Conservation (phyloP, 371 early-diverging fungal genomes). For the Mucor plumbeus region DNA sequence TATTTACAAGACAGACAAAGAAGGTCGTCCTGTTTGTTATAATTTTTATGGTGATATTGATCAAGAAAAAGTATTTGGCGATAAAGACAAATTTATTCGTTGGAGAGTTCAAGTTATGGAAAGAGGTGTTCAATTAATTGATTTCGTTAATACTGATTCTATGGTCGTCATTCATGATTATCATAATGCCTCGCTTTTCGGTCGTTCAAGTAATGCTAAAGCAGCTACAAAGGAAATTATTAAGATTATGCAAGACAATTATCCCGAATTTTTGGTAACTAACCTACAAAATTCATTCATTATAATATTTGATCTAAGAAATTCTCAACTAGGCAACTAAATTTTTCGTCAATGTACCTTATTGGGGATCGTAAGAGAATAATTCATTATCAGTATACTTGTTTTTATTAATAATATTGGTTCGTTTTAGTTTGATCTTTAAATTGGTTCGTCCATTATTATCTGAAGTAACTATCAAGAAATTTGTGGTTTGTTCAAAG, state of each 20-base stretch:
- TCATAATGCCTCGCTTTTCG: slow-evolving; percentile 54
- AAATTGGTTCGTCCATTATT: slow-evolving; percentile 59
- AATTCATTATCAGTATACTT: no score
- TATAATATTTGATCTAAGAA: neutral
- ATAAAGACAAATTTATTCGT: slow-evolving; percentile 59
- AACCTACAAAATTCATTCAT: neutral
- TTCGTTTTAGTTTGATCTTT: slow-evolving; percentile 46
- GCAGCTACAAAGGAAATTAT: slow-evolving; percentile 61
- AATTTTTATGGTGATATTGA: slow-evolving; percentile 64
- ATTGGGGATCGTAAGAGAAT: slow-evolving; percentile 46
- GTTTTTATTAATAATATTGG: no score
- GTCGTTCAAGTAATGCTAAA: slow-evolving; percentile 55
- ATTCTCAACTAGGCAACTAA: slow-evolving; percentile 42
- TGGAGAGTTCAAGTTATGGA: slow-evolving; percentile 71
- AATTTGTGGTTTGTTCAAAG: slow-evolving; percentile 63
- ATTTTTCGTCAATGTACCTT: slow-evolving; percentile 65
- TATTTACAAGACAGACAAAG: slow-evolving; percentile 52
- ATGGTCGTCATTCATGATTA: slow-evolving; percentile 70
- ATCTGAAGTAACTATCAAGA: slow-evolving; percentile 62
- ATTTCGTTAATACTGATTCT: slow-evolving; percentile 58
- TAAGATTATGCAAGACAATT: slow-evolving; percentile 66
- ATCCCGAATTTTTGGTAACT: slow-evolving; percentile 64
- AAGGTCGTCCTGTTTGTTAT: slow-evolving; percentile 65
- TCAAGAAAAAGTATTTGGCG: slow-evolving; percentile 63
- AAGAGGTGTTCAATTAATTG: slow-evolving; percentile 54